Evolutionary conservation across 2,329 filamentous ascomycete species (phyloP).

Genomic region (Pyricularia sp.): DNA sequence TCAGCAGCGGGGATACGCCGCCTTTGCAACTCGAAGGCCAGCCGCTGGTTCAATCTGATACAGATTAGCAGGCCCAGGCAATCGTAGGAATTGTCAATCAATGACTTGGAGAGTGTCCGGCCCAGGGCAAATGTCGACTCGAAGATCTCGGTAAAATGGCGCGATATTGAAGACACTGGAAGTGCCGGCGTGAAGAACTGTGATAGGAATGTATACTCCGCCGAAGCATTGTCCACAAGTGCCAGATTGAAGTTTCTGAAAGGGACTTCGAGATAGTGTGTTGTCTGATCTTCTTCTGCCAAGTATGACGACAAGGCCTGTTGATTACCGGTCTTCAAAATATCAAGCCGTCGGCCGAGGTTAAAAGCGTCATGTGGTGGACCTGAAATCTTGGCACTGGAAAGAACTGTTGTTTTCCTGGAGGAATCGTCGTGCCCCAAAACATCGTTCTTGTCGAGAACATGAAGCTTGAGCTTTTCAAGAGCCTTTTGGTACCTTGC

Average conservation of each 20-base stretch:
- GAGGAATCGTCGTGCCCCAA: conserved; percentile 69
- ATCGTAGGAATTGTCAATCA: conserved; percentile 72
- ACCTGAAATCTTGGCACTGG: conserved; percentile 38
- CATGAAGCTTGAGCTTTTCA: conserved; percentile 74
- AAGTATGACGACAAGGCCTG: conserved; percentile 78
- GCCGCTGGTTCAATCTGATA: conserved; percentile 85
- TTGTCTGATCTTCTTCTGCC: conserved; percentile 78
- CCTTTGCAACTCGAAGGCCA: conserved; percentile 88
- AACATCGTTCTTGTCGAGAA: conserved; percentile 73
- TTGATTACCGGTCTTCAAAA: conserved; percentile 64
- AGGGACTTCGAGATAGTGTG: conserved; percentile 80
- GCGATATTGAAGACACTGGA: conserved; percentile 67
- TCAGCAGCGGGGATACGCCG: conserved; percentile 85
- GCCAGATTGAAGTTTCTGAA: conserved; percentile 95
- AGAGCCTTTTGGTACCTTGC: conserved; percentile 76
- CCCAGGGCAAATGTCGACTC: conserved; percentile 83
- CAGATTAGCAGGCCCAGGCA: conserved; percentile 82
- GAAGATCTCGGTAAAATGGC: conserved; percentile 81
- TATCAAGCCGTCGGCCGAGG: conserved; percentile 75
- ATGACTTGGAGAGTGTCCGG: conserved; percentile 62
- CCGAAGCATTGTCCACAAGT: conserved; percentile 84
- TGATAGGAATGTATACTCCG: conserved; percentile 90
- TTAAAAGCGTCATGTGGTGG: conserved; percentile 80
- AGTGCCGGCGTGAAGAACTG: conserved; percentile 78
- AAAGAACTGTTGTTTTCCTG: conserved; percentile 52